Base-by-base conservation (phyloP, 2,329 filamentous ascomycete genomes). In the Teratosphaeria pseudoeucalypti region DNA sequence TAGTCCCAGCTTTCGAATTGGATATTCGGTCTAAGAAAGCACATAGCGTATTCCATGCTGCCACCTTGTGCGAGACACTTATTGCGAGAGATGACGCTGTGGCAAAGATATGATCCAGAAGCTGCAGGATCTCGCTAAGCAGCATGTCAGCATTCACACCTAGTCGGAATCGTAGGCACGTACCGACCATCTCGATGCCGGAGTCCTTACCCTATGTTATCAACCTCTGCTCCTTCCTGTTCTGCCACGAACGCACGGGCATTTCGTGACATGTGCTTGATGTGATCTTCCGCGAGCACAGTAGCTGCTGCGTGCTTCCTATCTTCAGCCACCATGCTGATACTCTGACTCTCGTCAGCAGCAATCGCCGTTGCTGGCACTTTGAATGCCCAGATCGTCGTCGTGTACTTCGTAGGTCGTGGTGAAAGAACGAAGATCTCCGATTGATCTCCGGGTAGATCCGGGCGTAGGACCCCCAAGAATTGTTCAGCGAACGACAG, bases 31-130 rank as follows among this genome's bases (percentile, higher is more conserved):
- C 75, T 39, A 79, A 70, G 43, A 78, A 65, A 6, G 75, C 73
- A 62, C 76, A 79, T 11, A 79, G 60, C 4, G 76, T 69, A 64
- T 79, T 79, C 63, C 75, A 78, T 47, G 77, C 76, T 52, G 76
- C 76, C 5, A 77, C 76, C 32, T 32, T 54, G 34, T 37, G 53
- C 16, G 72, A 68, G 39, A 70, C 66, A 52, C 55, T 65, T 26
- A 72, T 60, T 1, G 55, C 57, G 12, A 61, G 55, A 57, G 52
- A 56, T 56, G 62, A 58, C 56, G 53, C 58, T 26, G 68, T 66
- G 52, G 58, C 39, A 32, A 68, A 60, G 34, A 68, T 62, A 54
- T 63, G 34, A 47, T 66, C 58, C 27, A 69, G 53, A 23, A 61
- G 61, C 54, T 19, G 29, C 12, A 60, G 32, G 23, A 70, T 61